Evolutionary conservation across 2,329 filamentous ascomycete species (phyloP), one percentile per base, ranked within the genome.

Genomic region (Colletotrichum cereale): DNA sequence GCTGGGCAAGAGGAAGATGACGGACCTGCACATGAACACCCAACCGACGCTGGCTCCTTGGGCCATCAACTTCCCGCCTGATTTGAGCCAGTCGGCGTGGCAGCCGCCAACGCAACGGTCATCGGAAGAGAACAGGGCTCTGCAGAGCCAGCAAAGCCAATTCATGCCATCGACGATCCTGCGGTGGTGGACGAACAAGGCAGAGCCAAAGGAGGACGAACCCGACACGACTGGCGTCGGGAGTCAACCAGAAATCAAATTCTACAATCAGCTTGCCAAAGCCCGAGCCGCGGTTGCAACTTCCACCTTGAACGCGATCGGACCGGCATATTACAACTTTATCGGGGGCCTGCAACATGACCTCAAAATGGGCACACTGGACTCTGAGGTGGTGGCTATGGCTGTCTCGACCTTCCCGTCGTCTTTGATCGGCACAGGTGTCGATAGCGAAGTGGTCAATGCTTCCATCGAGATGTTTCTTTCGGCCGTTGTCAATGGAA

Each of bases 1-100:
- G 8, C 75, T 86, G 26, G 86, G 87, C 44, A 88, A 84, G 76
- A 84, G 88, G 66, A 84, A 84, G 62, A 88, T 90, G 83, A 86
- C 85, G 26, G 87, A 84, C 62, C 78, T 88, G 69, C 82, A 81
- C 66, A 80, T 86, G 66, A 82, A 85, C 34, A 76, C 83, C 29
- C 76, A 77, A 5, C 75, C 80, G 10, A 80, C 79, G 24, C 78
- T 82, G 21, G 81, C 84, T 2, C 76, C 81, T 8, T 89, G 87
- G 88, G 82, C 83, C 0, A 81, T 88, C 56, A 80, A 84, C 16
- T 80, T 83, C 31, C 78, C 84, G 1, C 77, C 83, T 7, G 83
- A 85, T 62, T 76, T 87, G 48, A 83, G 82, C 4, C 78, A 84
- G 64, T 88, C 86, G 86, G 80, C 82, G 57, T 90, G 88, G 88